phyloP scores from a whole-genome alignment of 805 yeast genomes.

The Sugiyamaella qingdaonensis region DNA sequence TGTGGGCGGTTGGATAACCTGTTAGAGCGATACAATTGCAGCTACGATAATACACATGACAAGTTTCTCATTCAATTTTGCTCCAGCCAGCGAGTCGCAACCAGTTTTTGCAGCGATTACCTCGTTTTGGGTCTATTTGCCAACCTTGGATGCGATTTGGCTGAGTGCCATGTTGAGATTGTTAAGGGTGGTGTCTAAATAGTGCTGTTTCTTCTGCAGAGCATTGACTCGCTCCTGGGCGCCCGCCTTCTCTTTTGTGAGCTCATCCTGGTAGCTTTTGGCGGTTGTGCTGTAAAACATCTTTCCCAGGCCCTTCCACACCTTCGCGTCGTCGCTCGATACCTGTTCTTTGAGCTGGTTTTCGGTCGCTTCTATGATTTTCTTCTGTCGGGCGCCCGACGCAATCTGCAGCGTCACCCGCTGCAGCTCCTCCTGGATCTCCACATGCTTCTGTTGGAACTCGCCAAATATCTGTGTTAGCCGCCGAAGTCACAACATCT shows the following conservation, averaged over 20 bases:
- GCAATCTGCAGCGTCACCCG: conserved; percentile 51
- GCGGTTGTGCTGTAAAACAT: conserved; percentile 44
- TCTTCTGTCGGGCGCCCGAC: conserved; percentile 46
- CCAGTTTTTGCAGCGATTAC: no score
- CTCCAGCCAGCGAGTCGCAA: no score
- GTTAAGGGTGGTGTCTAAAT: conserved; percentile 71
- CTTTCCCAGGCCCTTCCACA: conserved; percentile 86
- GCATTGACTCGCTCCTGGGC: conserved; percentile 57
- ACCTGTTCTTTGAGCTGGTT: conserved; percentile 46
- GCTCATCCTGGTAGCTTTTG: conserved; percentile 43
- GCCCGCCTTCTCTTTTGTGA: conserved; percentile 49
- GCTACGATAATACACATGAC: no score
- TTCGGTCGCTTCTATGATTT: conserved; percentile 53
- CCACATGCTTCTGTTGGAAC: conserved; percentile 60
- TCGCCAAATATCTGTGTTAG: conserved; percentile 33
- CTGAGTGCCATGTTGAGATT: conserved; percentile 65
- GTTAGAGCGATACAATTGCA: no score
- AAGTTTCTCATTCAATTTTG: no score
- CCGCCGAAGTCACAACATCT: no score
- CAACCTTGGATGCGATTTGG: conserved; percentile 32
- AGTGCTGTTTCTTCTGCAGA: conserved; percentile 62
- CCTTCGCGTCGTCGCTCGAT: conserved; percentile 42
- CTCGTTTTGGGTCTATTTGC: background rate
- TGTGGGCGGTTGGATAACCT: no score
- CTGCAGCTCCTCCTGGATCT: conserved; percentile 56